Percentiles rank a stretch among this genome's conserved stretches.
Conservation (phyloP, 192 early-diverging fungal species). For the Chytriomyces sp. region DNA sequence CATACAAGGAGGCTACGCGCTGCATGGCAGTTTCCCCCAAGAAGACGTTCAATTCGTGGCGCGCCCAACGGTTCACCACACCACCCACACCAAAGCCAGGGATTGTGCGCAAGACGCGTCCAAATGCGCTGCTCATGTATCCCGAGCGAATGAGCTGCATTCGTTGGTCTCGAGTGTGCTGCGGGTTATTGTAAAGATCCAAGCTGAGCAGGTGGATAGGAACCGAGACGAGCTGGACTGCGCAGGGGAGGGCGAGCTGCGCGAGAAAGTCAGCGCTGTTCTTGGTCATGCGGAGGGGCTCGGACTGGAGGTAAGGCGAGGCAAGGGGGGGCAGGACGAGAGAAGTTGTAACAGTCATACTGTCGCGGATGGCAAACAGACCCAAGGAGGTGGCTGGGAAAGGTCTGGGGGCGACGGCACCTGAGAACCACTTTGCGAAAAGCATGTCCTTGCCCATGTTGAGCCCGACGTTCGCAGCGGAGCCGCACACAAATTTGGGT, state of each 20-base stretch:
- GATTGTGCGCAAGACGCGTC: too few species aligned
- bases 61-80: too few species aligned
- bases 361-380: slow-evolving; percentile 45
- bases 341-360: slow-evolving; percentile 40
- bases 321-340: slow-evolving; percentile 44
- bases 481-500: slow-evolving; percentile 47
- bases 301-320: background rate
- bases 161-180: too few species aligned
- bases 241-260: slow-evolving; percentile 46
- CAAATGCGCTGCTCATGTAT: too few species aligned
- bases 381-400: slow-evolving; percentile 33
- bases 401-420: slow-evolving; percentile 25
- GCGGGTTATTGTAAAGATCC: slow-evolving; percentile 47
- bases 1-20: too few species aligned
- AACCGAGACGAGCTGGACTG: too few species aligned
- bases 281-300: background rate
- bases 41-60: too few species aligned
- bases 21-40: too few species aligned
- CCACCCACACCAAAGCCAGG: too few species aligned
- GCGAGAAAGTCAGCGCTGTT: slow-evolving; percentile 19
- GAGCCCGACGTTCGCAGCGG: slow-evolving; percentile 41
- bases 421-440: slow-evolving; percentile 40
- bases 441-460: slow-evolving; percentile 44
- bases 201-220: slow-evolving; percentile 49
- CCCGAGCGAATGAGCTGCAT: too few species aligned